These are phyloP conservation scores for Xerophyta viscosa DNA, from an alignment of 106 monocot genomes.

Conservation along the genomic window DNA sequence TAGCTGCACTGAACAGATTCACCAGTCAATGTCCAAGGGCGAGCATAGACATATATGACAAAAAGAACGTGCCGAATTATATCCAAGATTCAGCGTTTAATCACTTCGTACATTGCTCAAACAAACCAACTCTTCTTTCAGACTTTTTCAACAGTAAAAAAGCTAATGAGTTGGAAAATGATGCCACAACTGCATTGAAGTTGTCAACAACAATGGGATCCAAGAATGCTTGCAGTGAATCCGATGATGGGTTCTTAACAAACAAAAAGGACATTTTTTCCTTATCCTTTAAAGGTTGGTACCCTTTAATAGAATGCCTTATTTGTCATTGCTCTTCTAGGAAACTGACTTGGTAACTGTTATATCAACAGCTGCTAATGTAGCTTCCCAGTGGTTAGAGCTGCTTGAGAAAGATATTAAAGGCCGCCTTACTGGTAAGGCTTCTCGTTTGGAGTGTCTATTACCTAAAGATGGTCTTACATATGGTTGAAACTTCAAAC, in stretches of 20 bases:
- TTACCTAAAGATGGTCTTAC: too few species aligned
- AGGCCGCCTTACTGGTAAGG: conserved; percentile 76
- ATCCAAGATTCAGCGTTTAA: conserved; percentile 1
- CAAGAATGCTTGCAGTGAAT: conserved; percentile 21
- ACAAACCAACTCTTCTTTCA: conserved; percentile 8
- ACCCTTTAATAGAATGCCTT: neutral
- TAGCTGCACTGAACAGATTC: conserved; percentile 6
- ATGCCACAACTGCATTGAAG: conserved; percentile 35
- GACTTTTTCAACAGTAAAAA: neutral
- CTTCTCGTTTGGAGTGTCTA: too few species aligned
- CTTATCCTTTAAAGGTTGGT: conserved; percentile 70
- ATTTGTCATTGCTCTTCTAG: neutral
- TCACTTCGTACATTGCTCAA: conserved; percentile 1
- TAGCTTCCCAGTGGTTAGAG: conserved; percentile 89
- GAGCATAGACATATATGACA: conserved; percentile 9
- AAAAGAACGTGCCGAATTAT: conserved; percentile 2
- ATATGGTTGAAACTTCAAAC: too few species aligned
- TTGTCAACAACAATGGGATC: conserved; percentile 29
- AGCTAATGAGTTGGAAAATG: conserved; percentile 6
- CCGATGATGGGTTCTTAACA: conserved; percentile 23
- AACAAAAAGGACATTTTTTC: conserved; percentile 32
- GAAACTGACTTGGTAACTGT: neutral
- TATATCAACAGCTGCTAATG: conserved; percentile 50
- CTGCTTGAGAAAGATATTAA: conserved; percentile 71
- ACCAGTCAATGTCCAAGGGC: conserved; percentile 6